A percentile compares a stretch with the other conserved stretches of the same genome.
Evolutionary conservation across 257 asterid genomes (phyloP).

Genomic region (Ballota nigra): DNA sequence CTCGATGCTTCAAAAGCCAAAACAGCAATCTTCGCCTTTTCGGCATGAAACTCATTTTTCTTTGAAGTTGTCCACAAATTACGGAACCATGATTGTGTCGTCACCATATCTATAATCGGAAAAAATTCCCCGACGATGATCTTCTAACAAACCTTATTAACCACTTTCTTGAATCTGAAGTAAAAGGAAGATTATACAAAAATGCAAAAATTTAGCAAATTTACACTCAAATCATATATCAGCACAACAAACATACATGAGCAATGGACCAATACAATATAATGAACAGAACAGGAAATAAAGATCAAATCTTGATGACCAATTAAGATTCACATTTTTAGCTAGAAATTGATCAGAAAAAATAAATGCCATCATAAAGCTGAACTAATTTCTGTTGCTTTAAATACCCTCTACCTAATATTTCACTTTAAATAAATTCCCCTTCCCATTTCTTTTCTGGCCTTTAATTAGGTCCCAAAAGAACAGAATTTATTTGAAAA

Average conservation of each 20-base stretch:
- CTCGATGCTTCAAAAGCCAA: conserved; percentile 92
- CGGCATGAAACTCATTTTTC: conserved; percentile 43
- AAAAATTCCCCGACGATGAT: background rate
- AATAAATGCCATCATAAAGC: background rate
- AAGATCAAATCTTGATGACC: background rate
- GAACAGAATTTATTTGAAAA: background rate
- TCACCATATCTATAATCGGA: conserved; percentile 52
- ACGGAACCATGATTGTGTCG: conserved; percentile 76
- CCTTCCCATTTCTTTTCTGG: background rate
- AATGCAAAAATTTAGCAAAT: background rate
- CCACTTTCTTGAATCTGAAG: conserved; percentile 27
- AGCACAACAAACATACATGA: conserved; percentile 9
- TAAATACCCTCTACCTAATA: background rate
- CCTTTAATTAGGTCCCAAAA: background rate
- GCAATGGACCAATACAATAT: background rate
- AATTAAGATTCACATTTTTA: background rate
- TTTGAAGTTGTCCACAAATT: conserved; percentile 60
- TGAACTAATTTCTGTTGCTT: background rate
- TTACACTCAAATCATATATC: background rate
- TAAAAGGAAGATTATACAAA: conserved; percentile 12
- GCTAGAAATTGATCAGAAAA: background rate
- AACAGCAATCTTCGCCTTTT: conserved; percentile 59
- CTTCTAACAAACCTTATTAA: conserved; percentile 28
- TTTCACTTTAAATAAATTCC: background rate
- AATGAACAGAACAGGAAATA: background rate